Base-by-base conservation (phyloP, 768 basidiomycete genomes). In the Serendipita sp. region DNA sequence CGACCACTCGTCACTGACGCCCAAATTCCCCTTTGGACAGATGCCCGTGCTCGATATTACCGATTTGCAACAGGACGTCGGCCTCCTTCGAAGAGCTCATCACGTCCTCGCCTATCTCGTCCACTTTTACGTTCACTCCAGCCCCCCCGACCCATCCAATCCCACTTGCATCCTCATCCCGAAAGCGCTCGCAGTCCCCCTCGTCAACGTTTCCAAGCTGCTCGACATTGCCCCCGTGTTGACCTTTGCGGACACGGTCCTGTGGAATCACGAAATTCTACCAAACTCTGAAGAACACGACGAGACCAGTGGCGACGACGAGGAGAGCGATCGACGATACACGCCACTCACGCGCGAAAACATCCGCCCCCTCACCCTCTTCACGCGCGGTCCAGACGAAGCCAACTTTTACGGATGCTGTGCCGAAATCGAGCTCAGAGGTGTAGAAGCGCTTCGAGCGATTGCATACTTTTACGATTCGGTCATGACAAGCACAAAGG, bases 51-150 rank as follows among this genome's bases (percentile, higher is more conserved):
- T 44, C 53, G 53, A 58, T 31, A 58, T 33, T n/a, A 28, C 53
- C 17, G 24, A 13, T n/a, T 31, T 66, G 63, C 31, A 62, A 43
- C 28, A 45, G 51, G 34, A 56, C 64, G 9, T 24, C 62, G 51
- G 33, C 16, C 72, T 78, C 60, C 78, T 90, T 16, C 86, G 92
- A 65, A 83, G 93, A 53, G 92, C 91, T 1, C 92, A 97, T 74
- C 77, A 86, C 70, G 88, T 96, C 58, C 79, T 98, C 42, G 82
- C 93, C 5, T 96, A 88, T 79, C 80, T 97, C 53, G 78, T 88
- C 48, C 88, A 91, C 74, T 90, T 90, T 71, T 99, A 92, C 73
- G 83, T 85, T 26, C 94, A 97, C 73, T 90, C 89, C 1, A 78
- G 81, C 42, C 84, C 85, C 5, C 62, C 43, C 3, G 42, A 44